Conservation (phyloP, 345 rosid genomes). For the Aquilaria sinensis region DNA sequence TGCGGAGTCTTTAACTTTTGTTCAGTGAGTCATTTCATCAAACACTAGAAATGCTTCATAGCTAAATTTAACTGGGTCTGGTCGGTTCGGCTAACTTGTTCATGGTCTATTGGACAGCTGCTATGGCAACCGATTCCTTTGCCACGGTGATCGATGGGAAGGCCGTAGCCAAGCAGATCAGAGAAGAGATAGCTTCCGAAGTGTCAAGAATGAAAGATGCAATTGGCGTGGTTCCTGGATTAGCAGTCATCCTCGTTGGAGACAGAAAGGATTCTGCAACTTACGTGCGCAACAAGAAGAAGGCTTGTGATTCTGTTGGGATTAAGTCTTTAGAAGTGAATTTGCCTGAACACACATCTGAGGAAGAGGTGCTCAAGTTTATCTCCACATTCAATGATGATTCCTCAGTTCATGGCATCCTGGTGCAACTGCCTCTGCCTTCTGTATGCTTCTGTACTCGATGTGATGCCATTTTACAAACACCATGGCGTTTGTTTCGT, state of each 20-base stretch:
- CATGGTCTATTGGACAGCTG: constrained; percentile 18
- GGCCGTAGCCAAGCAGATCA: constrained; percentile 55
- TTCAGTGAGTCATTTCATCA: constrained; percentile 13
- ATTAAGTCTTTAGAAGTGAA: constrained; percentile 63
- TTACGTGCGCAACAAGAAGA: constrained; percentile 83
- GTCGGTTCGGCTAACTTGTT: neutral
- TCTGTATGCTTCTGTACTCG: constrained; percentile 35
- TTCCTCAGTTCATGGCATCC: constrained; percentile 83
- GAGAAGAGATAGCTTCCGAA: constrained; percentile 61
- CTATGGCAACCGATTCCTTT: constrained; percentile 23
- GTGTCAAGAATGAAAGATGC: constrained; percentile 75
- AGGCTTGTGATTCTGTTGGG: constrained; percentile 77
- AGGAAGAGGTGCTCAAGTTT: constrained; percentile 55
- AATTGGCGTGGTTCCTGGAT: constrained; percentile 64
- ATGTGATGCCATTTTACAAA: neutral
- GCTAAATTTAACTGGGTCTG: neutral
- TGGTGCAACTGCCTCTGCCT: constrained; percentile 85
- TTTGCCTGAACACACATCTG: constrained; percentile 53
- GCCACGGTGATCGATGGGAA: constrained; percentile 80
- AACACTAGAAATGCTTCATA: constrained; percentile 7
- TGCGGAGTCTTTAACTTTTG: neutral
- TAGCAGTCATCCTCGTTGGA: constrained; percentile 82
- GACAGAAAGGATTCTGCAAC: constrained; percentile 76
- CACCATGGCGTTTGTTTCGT: neutral
- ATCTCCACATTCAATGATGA: constrained; percentile 57